Evolutionary conservation across 2,329 filamentous ascomycete species (phyloP).

Genomic region (Fusarium siculi): DNA sequence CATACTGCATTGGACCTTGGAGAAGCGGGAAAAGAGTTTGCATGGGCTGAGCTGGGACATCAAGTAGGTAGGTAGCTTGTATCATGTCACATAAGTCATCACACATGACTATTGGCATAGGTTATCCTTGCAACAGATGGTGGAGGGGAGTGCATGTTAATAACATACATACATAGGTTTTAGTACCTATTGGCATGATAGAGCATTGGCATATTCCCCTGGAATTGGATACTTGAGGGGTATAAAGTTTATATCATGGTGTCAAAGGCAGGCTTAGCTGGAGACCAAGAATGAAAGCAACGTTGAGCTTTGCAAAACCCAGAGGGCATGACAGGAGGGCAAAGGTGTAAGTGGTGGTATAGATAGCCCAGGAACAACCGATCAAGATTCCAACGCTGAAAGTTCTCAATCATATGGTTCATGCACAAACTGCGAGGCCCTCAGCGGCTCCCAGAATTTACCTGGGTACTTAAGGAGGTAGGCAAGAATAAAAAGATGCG

Average conservation of each 20-base stretch:
- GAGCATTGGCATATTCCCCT: background rate
- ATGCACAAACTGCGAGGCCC: background rate
- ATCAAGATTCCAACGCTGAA: background rate
- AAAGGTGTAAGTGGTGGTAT: slow-evolving; percentile 6
- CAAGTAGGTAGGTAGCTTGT: background rate
- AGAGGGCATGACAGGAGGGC: slow-evolving; percentile 7
- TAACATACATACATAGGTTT: background rate
- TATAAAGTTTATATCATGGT: background rate
- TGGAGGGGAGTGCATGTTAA: background rate
- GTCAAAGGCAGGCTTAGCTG: background rate
- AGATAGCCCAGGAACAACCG: background rate
- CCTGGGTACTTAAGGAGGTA: background rate
- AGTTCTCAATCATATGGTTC: background rate
- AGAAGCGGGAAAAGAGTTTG: background rate
- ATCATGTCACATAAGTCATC: background rate
- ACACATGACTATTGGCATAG: background rate
- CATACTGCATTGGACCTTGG: slow-evolving; percentile 8
- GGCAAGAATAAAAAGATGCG: background rate
- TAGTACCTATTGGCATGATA: background rate
- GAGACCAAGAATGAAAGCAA: background rate
- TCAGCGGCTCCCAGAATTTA: background rate
- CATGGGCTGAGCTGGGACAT: background rate
- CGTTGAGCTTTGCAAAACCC: background rate
- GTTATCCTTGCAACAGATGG: background rate
- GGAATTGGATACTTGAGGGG: background rate